Evolutionary conservation across 768 basidiomycete species (phyloP).

Genomic region (Zangia roseola): DNA sequence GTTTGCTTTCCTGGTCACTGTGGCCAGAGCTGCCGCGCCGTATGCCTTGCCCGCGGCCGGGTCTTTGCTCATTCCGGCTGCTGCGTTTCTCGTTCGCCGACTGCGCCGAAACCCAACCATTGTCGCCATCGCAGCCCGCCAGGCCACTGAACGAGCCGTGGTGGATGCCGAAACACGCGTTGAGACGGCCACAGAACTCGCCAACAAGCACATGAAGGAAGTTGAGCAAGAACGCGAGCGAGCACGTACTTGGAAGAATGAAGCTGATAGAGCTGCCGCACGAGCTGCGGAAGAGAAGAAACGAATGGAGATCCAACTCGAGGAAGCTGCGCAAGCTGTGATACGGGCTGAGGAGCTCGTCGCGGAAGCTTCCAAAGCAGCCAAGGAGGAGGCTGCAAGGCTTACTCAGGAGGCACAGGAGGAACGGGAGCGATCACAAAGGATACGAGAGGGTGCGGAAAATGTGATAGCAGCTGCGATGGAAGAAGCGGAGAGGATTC

Average conservation of each 20-base stretch:
- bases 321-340: not conserved
- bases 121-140: too few relatives aligned
- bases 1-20: too few relatives aligned
- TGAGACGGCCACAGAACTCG: too few relatives aligned
- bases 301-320: slow-evolving; percentile 15
- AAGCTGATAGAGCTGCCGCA: slow-evolving; percentile 5
- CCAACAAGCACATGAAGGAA: not conserved
- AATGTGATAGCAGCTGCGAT: slow-evolving; percentile 9
- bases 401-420: slow-evolving; percentile 11
- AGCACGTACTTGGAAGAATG: slow-evolving; percentile 6
- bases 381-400: slow-evolving; percentile 18
- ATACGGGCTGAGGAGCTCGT: slow-evolving; percentile 11
- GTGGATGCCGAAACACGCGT: too few relatives aligned
- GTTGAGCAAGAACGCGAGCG: slow-evolving; percentile 12
- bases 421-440: slow-evolving; percentile 13
- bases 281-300: slow-evolving; percentile 3
- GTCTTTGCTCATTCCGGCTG: too few relatives aligned
- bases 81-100: too few relatives aligned
- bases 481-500: slow-evolving; percentile 13
- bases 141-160: too few relatives aligned
- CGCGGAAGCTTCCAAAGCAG: slow-evolving; percentile 1
- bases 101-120: too few relatives aligned
- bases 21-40: too few relatives aligned
- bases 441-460: slow-evolving; percentile 17
- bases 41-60: too few relatives aligned